Evolutionary conservation across 2,329 filamentous ascomycete species (phyloP).

Genomic region (Hypomyces perniciosus): DNA sequence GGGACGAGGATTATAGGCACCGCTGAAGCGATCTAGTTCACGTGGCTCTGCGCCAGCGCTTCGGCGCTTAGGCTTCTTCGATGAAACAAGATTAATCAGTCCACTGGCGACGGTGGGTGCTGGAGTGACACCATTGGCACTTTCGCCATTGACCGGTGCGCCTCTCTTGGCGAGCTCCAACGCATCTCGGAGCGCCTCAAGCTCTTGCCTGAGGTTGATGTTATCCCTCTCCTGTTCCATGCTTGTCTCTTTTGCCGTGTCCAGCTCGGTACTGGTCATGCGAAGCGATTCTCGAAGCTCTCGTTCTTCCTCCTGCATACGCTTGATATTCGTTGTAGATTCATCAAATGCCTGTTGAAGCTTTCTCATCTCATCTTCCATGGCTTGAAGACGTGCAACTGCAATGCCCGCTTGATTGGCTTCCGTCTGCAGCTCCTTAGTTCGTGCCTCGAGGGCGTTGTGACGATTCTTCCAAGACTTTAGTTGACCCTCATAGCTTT

Average conservation of each 20-base stretch:
- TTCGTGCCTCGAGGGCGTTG: conserved; percentile 79
- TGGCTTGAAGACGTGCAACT: conserved; percentile 78
- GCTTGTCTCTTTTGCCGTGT: conserved; percentile 68
- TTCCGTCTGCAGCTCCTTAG: conserved; percentile 91
- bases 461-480: conserved; percentile 93
- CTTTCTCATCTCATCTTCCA: conserved; percentile 95
- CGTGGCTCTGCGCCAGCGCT: conserved; percentile 84
- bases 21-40: conserved; percentile 84
- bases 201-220: conserved; percentile 74
- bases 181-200: conserved; percentile 86
- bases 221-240: conserved; percentile 80
- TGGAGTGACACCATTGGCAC: conserved; percentile 31
- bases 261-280: conserved; percentile 72
- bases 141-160: conserved; percentile 64
- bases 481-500: conserved; percentile 93
- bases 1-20: conserved; percentile 86
- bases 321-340: conserved; percentile 82
- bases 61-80: conserved; percentile 92
- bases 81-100: conserved; percentile 92
- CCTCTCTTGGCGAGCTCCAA: conserved; percentile 79
- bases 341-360: conserved; percentile 86
- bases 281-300: conserved; percentile 77
- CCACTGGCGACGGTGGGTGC: conserved; percentile 58
- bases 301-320: conserved; percentile 91
- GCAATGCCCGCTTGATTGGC: conserved; percentile 97